Conservation (phyloP, 2,329 filamentous ascomycete genomes). For the Botrytis sinoallii region DNA sequence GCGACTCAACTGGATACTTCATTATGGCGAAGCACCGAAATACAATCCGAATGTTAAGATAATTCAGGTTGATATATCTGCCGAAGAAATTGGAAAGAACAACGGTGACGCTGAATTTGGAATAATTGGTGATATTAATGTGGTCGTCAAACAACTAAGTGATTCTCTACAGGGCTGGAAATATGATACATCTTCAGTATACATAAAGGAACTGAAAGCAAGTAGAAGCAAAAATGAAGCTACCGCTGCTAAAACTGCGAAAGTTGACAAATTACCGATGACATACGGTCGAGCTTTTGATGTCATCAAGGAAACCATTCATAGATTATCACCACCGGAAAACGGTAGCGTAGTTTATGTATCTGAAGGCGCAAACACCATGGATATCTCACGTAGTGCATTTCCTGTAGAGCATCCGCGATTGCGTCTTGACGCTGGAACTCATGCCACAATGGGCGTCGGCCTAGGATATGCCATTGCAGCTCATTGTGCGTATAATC, state of each 20-base stretch:
- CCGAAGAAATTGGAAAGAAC: conserved; percentile 54
- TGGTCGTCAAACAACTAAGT: conserved; percentile 48
- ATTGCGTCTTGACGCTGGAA: conserved; percentile 55
- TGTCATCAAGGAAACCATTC: conserved; percentile 49
- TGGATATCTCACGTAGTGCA: conserved; percentile 56
- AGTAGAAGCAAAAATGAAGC: conserved; percentile 47
- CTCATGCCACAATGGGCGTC: conserved; percentile 58
- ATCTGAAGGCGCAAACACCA: conserved; percentile 58
- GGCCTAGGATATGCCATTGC: conserved; percentile 56
- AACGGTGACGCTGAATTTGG: conserved; percentile 46
- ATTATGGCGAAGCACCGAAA: conserved; percentile 53
- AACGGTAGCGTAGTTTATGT: conserved; percentile 52
- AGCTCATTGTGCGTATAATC: conserved; percentile 54
- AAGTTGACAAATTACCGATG: conserved; percentile 43
- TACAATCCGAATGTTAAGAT: conserved; percentile 50
- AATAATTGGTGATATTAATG: conserved; percentile 50
- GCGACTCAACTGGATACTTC: conserved; percentile 56
- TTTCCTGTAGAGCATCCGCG: conserved; percentile 54
- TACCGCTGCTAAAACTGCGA: conserved; percentile 44
- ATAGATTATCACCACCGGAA: conserved; percentile 44
- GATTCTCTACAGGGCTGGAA: conserved; percentile 44
- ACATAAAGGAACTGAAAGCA: conserved; percentile 37
- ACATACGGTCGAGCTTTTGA: conserved; percentile 51
- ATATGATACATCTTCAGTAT: conserved; percentile 41
- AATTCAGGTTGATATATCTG: conserved; percentile 53